These are phyloP conservation scores for Cladorrhinum sp. DNA, from an alignment of 2,329 filamentous ascomycete genomes.

Conservation along the genomic window DNA sequence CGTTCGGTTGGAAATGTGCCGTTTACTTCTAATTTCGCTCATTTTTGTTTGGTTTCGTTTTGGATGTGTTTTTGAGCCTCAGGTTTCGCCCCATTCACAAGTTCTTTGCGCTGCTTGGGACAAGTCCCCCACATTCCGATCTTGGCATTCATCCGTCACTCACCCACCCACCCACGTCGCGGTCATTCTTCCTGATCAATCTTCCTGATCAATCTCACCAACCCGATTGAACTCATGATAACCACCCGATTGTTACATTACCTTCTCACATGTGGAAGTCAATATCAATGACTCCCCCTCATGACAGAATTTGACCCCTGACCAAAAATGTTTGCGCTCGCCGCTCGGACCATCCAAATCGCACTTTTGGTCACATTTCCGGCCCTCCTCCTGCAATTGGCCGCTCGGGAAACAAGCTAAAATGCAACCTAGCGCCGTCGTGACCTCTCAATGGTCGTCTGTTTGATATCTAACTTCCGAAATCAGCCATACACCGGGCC, in stretches of 20 bases:
- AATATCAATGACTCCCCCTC: background rate
- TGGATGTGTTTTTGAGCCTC: background rate
- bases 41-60: background rate
- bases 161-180: too few species aligned
- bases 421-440: background rate
- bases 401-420: background rate
- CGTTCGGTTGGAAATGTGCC: background rate
- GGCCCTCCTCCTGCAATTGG: slow-evolving; percentile 3
- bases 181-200: background rate
- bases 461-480: slow-evolving; percentile 4
- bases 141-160: background rate
- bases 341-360: background rate
- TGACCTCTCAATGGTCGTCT: background rate
- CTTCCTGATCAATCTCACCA: background rate
- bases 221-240: background rate
- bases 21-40: background rate
- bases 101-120: background rate
- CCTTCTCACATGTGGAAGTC: background rate
- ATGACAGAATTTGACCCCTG: background rate
- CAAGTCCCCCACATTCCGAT: background rate
- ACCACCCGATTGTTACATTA: background rate
- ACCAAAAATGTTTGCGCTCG: background rate
- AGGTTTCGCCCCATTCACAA: background rate
- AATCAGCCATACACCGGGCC: background rate
- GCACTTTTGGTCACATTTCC: slow-evolving; percentile 4